Evolutionary conservation across 768 basidiomycete species (phyloP), one percentile per base, ranked within the genome.

Genomic region (Kwoniella sp.): DNA sequence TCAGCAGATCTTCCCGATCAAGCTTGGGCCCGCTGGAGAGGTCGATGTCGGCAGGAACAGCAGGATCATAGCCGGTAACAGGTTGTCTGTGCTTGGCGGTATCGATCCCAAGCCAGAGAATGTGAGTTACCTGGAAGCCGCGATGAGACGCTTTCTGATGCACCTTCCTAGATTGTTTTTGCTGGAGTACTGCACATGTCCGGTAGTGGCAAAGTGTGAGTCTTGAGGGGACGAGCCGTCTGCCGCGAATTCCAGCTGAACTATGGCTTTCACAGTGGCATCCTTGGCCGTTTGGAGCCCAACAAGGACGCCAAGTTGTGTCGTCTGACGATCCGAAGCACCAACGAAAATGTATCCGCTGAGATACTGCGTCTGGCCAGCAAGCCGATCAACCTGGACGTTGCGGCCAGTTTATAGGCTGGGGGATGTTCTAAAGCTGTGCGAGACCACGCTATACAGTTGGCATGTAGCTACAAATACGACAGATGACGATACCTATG

Each of bases 181-280:
- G 95, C 91, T n/a, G 92, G 87, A n/a, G 88, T 99, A 27, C 77
- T 99, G 44, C 90, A 98, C 71, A 93, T 84, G 78, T 85, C 86
- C n/a, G 73, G 78, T 4, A 86, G 86, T 3, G 93, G 93, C 28
- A 98, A 98, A 75, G 89, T 98, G 43, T 71, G 50, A 59, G 69
- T 65, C n/a, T n/a, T n/a, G n/a, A n/a, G n/a, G n/a, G n/a, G n/a
- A n/a, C n/a, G 4, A 14, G 23, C 2, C 31, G 9, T 25, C 34
- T 34, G 28, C 20, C 17, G 15, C 26, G 28, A n/a, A 23, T 39
- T 54, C 27, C 40, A 8, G 26, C 48, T 57, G 56, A 46, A 46
- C 1, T 43, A 26, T 40, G 6, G 15, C 10, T 19, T 12, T 27
- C 32, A 25, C 34, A 71, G 70, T 25, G 95, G 95, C 5, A 98